Base-by-base conservation (phyloP, 805 yeast genomes). In the Metschnikowia similis region DNA sequence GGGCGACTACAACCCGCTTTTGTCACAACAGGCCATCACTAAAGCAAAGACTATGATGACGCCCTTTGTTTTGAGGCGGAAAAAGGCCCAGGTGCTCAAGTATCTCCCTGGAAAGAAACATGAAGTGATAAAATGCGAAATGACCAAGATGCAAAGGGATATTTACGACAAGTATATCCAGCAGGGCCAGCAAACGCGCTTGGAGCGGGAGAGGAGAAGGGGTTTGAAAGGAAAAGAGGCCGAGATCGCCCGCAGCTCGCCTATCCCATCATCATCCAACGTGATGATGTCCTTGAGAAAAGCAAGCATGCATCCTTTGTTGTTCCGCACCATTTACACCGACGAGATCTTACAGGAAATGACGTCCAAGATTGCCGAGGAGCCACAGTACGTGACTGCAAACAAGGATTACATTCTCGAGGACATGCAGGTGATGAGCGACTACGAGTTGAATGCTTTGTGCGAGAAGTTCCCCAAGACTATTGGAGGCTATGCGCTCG, bases 11-110 rank as follows among this genome's bases (percentile, higher is more conserved):
- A 87, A 88, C 57, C 96, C 96, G 1, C 74, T 94, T 39, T 71
- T 94, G 37, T 89, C 97, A 0, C 87, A 85, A 56, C 96, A 92
- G 69, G 95, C 99, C 0, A 90, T 94, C 54, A 78, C 83, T 32
- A 87, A 90, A 63, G 99, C 99, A 3, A 89, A 89, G 65, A 86
- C 94, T 5, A 92, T 94, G 97, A 92, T 94, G 98, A 87, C 95
- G 2, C 99, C 99, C 4, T 94, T 94, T 71, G 92, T 94, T 8
- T 72, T 94, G 60, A 80, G 99, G 67, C 83, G 99, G 65, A 85
- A 85, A 64, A 94, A 94, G 70, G 87, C 81, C 49, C 97, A 92
- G 67, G 99, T 94, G 7, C 77, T 94, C 66, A 82, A 87, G 63
- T 92, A 94, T 64, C 73, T 94, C 51, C 99, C 99, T 0, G 75